These are phyloP conservation scores for Pholiota molesta DNA, from an alignment of 768 basidiomycete species.

Conservation along the genomic window DNA sequence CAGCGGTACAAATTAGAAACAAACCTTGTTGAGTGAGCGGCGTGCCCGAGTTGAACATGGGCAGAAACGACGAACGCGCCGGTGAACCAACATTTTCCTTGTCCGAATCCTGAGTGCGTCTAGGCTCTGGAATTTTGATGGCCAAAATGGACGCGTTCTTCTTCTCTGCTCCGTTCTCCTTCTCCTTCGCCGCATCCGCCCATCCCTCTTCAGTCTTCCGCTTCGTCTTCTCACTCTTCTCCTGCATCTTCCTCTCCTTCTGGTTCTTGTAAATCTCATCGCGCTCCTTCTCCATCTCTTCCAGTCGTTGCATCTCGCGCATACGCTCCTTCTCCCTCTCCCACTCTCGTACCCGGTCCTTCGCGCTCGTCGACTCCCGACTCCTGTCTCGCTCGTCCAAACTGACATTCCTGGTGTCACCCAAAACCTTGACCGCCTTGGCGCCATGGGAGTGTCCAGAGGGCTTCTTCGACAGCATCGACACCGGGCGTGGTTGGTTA, in stretches of 20 bases:
- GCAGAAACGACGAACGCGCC: slow-evolving; percentile 27
- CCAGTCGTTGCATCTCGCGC: slow-evolving; percentile 66
- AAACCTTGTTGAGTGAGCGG: slow-evolving; percentile 31
- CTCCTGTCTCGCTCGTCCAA: slow-evolving; percentile 23
- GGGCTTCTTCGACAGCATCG: slow-evolving; percentile 27
- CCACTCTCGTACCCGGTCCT: slow-evolving; percentile 75
- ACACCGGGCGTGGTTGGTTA: slow-evolving; percentile 25
- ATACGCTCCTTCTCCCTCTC: slow-evolving; percentile 70
- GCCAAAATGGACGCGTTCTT: slow-evolving; percentile 21
- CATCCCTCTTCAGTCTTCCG: slow-evolving; percentile 24
- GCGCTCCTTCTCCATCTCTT: slow-evolving; percentile 57
- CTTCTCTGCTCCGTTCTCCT: slow-evolving; percentile 15
- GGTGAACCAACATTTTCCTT: slow-evolving; percentile 30
- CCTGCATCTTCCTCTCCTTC: slow-evolving; percentile 31
- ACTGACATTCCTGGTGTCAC: slow-evolving; percentile 21
- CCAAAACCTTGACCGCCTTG: slow-evolving; percentile 29
- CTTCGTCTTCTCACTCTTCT: slow-evolving; percentile 28
- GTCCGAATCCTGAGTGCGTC: slow-evolving; percentile 19
- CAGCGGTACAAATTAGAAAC: slow-evolving; percentile 12
- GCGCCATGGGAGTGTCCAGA: slow-evolving; percentile 28
- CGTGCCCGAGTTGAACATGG: slow-evolving; percentile 31
- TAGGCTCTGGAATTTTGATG: slow-evolving; percentile 21
- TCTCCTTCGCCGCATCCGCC: slow-evolving; percentile 1
- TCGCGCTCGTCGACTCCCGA: slow-evolving; percentile 50
- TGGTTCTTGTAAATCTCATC: slow-evolving; percentile 44